A percentile compares a stretch with the other conserved stretches of the same genome.
phyloP scores from a whole-genome alignment of 192 early-diverging fungal species.

The Linnemannia exigua region DNA sequence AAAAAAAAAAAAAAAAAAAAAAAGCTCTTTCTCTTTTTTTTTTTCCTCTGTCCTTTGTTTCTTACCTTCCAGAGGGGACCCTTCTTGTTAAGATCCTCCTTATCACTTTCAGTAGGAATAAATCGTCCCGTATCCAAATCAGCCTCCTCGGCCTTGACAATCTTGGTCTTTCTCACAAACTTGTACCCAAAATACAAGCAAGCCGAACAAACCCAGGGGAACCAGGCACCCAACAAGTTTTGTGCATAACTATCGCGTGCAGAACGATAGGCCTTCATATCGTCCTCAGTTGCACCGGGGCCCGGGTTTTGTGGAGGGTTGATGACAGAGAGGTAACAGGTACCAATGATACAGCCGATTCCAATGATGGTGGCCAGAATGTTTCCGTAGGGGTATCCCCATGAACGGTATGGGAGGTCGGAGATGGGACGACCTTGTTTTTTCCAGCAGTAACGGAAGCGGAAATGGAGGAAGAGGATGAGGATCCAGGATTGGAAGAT shows the following conservation, averaged over 20 bases:
- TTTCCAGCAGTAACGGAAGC: conserved; percentile 83
- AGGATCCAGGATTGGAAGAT: conserved; percentile 87
- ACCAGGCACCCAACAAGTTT: conserved; percentile 19
- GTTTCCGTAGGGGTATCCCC: conserved; percentile 59
- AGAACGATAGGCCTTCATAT: conserved; percentile 4
- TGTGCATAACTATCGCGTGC: conserved; percentile 13
- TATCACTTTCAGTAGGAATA: conserved; percentile 22
- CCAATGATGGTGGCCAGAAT: conserved; percentile 73
- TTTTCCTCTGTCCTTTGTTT: background rate
- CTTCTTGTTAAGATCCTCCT: background rate
- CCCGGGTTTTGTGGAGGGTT: conserved; percentile 61
- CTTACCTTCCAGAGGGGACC: conserved; percentile 8
- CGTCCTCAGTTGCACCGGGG: background rate
- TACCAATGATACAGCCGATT: conserved; percentile 68
- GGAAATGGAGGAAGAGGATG: conserved; percentile 83
- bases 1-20: too few species aligned
- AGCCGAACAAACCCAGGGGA: conserved; percentile 19
- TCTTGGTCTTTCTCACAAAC: conserved; percentile 49
- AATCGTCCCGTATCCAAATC: conserved; percentile 65
- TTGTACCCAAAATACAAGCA: conserved; percentile 67
- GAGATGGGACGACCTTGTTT: conserved; percentile 75
- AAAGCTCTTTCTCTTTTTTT: too few species aligned
- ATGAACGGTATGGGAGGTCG: conserved; percentile 68
- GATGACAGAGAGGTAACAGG: conserved; percentile 64
- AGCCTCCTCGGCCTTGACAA: conserved; percentile 66